Conservation (phyloP, 116 monocot species). For the Cymodocea nodosa region DNA sequence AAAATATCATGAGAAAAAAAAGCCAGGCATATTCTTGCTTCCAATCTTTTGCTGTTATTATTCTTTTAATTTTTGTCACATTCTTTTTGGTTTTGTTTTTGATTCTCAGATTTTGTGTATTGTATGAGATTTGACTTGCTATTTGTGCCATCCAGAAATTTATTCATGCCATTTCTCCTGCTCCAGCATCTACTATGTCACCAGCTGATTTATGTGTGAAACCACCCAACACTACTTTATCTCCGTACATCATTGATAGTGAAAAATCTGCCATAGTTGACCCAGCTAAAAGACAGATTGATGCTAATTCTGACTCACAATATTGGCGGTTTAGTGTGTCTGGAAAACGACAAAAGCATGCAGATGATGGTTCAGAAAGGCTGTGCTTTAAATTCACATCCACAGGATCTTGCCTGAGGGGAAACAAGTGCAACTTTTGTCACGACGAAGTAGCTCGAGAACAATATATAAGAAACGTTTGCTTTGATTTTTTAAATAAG, state of each 20-base stretch:
- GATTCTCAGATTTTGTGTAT: no score
- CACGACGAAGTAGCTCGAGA: slow-evolving; percentile 67
- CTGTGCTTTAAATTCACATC: slow-evolving; percentile 89
- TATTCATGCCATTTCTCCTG: slow-evolving; percentile 97
- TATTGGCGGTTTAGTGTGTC: slow-evolving; percentile 87
- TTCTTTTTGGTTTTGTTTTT: no score
- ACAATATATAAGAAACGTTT: slow-evolving; percentile 77
- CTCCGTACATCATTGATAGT: slow-evolving; percentile 34
- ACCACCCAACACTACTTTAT: slow-evolving; percentile 61
- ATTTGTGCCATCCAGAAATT: slow-evolving; percentile 69
- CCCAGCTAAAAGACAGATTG: slow-evolving; percentile 25
- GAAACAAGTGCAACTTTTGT: slow-evolving; percentile 51
- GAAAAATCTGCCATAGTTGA: slow-evolving; percentile 19
- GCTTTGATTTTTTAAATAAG: slow-evolving; percentile 97
- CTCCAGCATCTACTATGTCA: slow-evolving; percentile 84
- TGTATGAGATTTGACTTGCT: slow-evolving; percentile 13
- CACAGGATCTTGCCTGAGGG: slow-evolving; percentile 60
- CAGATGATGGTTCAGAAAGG: slow-evolving; percentile 22
- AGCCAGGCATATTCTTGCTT: no score
- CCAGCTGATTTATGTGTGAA: slow-evolving; percentile 37
- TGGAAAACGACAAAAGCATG: slow-evolving; percentile 52
- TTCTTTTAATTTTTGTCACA: no score
- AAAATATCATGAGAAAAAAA: no score
- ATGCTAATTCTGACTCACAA: slow-evolving; percentile 32
- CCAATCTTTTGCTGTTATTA: no score